Percentiles rank a stretch among this genome's conserved stretches.
Evolutionary conservation across 192 early-diverging fungal genomes (phyloP).

Genomic region (Phycomyces nitens): DNA sequence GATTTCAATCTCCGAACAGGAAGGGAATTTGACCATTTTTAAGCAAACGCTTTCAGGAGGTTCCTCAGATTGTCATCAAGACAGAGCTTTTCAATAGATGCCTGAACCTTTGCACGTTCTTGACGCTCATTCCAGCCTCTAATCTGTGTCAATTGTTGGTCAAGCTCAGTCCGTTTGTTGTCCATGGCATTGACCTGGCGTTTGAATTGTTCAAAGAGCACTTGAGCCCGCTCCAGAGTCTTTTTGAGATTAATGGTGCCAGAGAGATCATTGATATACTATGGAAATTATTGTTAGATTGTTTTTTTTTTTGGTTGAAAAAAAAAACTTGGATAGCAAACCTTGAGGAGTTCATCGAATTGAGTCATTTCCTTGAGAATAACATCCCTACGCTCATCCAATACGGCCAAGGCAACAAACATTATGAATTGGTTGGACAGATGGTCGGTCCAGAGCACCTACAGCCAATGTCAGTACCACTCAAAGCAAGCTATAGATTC

Average conservation of each 20-base stretch:
- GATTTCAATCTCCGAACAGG: background rate
- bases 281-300: background rate
- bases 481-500: background rate
- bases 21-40: constrained; percentile 1
- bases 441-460: constrained; percentile 62
- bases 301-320: background rate
- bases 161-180: constrained; percentile 20
- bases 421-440: constrained; percentile 76
- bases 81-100: constrained; percentile 12
- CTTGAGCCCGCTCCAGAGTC: constrained; percentile 69
- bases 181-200: constrained; percentile 44
- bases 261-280: constrained; percentile 85
- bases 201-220: constrained; percentile 61
- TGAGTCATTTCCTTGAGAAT: constrained; percentile 72
- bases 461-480: background rate
- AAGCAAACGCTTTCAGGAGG: constrained; percentile 3
- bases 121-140: constrained; percentile 29
- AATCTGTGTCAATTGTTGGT: constrained; percentile 14
- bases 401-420: constrained; percentile 89
- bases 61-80: constrained; percentile 12
- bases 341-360: constrained; percentile 91
- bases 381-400: constrained; percentile 75
- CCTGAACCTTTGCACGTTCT: constrained; percentile 14
- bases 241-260: constrained; percentile 67
- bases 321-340: constrained; percentile 24